Percentiles rank a stretch among this genome's conserved stretches.
phyloP scores from a whole-genome alignment of 208 protist genomes.

The Leishmania aethiopica region DNA sequence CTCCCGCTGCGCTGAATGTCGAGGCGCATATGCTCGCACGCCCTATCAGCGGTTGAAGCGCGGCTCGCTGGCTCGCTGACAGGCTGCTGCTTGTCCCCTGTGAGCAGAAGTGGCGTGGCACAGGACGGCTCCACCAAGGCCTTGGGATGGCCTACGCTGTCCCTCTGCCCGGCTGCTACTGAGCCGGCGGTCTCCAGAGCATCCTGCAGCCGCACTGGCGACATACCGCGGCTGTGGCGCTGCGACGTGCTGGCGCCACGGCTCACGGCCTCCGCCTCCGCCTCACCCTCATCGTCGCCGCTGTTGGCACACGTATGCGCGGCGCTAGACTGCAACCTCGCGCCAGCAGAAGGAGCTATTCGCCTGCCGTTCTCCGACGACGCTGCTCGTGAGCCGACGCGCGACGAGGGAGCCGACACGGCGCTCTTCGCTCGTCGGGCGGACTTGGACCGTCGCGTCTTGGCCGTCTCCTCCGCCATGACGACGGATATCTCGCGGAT shows the following conservation, averaged over 20 bases:
- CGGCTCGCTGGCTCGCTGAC: neutral
- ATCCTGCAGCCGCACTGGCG: constrained; percentile 7
- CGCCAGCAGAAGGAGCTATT: constrained; percentile 13
- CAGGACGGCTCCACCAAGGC: constrained; percentile 3
- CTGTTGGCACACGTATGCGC: neutral
- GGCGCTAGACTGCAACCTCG: neutral
- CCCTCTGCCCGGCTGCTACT: neutral
- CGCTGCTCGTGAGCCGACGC: constrained; percentile 21
- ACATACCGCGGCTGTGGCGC: neutral
- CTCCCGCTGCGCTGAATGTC: constrained; percentile 7
- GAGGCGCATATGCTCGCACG: neutral
- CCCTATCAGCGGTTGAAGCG: neutral
- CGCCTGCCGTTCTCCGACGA: constrained; percentile 3
- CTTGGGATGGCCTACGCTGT: neutral
- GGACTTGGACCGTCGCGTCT: constrained; percentile 20
- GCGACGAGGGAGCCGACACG: constrained; percentile 29
- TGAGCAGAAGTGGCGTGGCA: constrained; percentile 7
- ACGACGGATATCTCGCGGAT: constrained; percentile 85
- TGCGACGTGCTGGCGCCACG: neutral
- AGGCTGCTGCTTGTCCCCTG: neutral
- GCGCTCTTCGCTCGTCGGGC: constrained; percentile 10
- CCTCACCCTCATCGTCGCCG: neutral
- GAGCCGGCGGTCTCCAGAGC: constrained; percentile 4
- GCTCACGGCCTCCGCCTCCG: neutral
- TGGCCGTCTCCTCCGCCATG: constrained; percentile 78